phyloP scores from a whole-genome alignment of 768 basidiomycete species.

The Crucibulum laeve region DNA sequence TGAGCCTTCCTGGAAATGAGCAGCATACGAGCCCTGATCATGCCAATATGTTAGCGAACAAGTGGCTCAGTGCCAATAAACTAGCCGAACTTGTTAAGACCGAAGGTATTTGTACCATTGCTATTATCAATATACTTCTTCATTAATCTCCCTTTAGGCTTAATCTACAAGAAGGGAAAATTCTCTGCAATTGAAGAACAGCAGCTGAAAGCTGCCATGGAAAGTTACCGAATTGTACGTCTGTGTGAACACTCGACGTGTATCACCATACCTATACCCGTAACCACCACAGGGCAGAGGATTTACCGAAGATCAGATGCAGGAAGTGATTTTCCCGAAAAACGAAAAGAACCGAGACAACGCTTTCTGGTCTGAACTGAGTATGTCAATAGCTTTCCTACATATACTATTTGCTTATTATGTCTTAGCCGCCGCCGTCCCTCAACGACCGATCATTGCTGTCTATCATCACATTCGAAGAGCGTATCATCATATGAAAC shows the following conservation, averaged over 20 bases:
- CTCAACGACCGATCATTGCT: conserved; percentile 75
- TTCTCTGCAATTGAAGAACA: conserved; percentile 78
- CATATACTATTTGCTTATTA: conserved; percentile 5
- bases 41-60: conserved; percentile 67
- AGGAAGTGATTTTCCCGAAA: conserved; percentile 66
- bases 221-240: conserved; percentile 55
- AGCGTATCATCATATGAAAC: conserved; percentile 61
- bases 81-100: conserved; percentile 63
- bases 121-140: not conserved
- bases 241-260: not conserved
- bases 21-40: conserved; percentile 49
- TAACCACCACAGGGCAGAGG: conserved; percentile 37
- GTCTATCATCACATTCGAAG: conserved; percentile 82
- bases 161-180: conserved; percentile 86
- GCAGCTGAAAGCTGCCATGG: conserved; percentile 60
- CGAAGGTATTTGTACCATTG: conserved; percentile 42
- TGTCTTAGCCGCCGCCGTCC: conserved; percentile 57
- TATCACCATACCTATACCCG: too few relatives aligned
- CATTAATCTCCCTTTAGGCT: conserved; percentile 39
- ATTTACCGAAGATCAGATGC: conserved; percentile 51
- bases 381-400: conserved; percentile 33
- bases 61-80: conserved; percentile 72
- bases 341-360: conserved; percentile 56
- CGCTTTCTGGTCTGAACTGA: conserved; percentile 78
- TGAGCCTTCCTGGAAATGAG: conserved; percentile 35